phyloP scores from a whole-genome alignment of 331 rosid genomes.

The Rosa hybrid region DNA sequence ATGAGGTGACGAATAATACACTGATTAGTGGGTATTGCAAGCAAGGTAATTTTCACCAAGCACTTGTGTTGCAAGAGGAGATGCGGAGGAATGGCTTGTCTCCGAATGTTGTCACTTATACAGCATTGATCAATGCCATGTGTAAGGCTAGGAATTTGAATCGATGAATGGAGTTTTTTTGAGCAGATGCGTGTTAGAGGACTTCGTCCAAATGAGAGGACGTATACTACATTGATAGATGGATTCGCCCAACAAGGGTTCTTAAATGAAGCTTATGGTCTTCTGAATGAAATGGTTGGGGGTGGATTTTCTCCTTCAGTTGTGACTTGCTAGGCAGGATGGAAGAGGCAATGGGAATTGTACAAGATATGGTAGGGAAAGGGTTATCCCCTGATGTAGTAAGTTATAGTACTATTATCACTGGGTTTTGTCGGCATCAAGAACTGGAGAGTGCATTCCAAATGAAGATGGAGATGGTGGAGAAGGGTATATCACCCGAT shows the following conservation, averaged over 20 bases:
- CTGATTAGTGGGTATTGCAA: slow-evolving; percentile 76
- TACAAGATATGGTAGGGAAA: slow-evolving; percentile 56
- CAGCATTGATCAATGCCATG: slow-evolving; percentile 71
- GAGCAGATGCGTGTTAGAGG: slow-evolving; percentile 62
- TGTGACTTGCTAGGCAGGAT: slow-evolving; percentile 70
- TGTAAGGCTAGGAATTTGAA: slow-evolving; percentile 79
- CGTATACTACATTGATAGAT: slow-evolving; percentile 72
- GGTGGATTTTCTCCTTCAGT: slow-evolving; percentile 73
- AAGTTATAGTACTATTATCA: slow-evolving; percentile 78
- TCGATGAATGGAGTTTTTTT: slow-evolving; percentile 65
- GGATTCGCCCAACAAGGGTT: slow-evolving; percentile 79
- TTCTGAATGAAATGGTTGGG: slow-evolving; percentile 66
- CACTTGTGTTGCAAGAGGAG: slow-evolving; percentile 62
- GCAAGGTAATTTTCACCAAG: slow-evolving; percentile 81
- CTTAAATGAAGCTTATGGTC: slow-evolving; percentile 59
- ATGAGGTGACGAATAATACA: slow-evolving; percentile 74
- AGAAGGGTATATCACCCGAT: slow-evolving; percentile 66
- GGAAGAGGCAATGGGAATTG: slow-evolving; percentile 61
- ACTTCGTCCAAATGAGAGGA: slow-evolving; percentile 72
- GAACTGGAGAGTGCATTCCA: slow-evolving; percentile 67
- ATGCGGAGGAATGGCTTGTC: slow-evolving; percentile 74
- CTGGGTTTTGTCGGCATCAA: slow-evolving; percentile 64
- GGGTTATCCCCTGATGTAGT: slow-evolving; percentile 74
- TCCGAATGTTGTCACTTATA: slow-evolving; percentile 79
- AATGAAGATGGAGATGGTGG: slow-evolving; percentile 69